Evolutionary conservation across 1,284 basidiomycete species (phyloP).

Genomic region (Apiotrichum laibachii): DNA sequence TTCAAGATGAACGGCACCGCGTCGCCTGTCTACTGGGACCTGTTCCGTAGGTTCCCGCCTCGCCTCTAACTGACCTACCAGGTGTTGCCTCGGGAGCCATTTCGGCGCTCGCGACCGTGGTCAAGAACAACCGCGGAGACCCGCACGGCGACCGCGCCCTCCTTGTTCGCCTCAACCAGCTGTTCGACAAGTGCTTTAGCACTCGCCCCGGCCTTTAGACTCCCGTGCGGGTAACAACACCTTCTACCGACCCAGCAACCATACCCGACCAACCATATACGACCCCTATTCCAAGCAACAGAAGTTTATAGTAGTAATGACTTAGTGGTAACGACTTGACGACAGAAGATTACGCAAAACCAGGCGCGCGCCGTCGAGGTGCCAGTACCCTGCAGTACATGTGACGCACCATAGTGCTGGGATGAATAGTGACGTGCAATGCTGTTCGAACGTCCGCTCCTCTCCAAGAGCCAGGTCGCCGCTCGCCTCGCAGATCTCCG

Average conservation of each 20-base stretch:
- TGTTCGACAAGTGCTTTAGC: slow-evolving; percentile 15
- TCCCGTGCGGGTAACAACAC: not conserved
- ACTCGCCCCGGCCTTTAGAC: not conserved
- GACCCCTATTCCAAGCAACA: too few species aligned
- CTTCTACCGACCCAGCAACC: not conserved
- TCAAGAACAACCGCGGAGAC: slow-evolving; percentile 7
- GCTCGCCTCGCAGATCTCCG: too few species aligned
- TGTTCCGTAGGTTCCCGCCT: slow-evolving; percentile 34
- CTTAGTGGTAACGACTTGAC: too few species aligned
- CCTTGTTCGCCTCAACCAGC: slow-evolving; percentile 1
- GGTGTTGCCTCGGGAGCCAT: slow-evolving; percentile 8
- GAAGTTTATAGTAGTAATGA: too few species aligned
- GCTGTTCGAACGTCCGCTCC: too few species aligned
- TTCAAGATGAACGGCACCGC: slow-evolving; percentile 34
- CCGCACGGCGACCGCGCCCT: slow-evolving; percentile 3
- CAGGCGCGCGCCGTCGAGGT: too few species aligned
- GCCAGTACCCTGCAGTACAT: too few species aligned
- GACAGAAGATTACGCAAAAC: too few species aligned
- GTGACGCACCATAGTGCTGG: too few species aligned
- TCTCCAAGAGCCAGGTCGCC: too few species aligned
- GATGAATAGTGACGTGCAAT: too few species aligned
- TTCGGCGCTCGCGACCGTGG: slow-evolving; percentile 5
- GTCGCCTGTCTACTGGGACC: slow-evolving; percentile 44
- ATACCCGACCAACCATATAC: too few species aligned
- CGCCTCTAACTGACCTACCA: not conserved